phyloP scores from a whole-genome alignment of 2,329 filamentous ascomycete genomes.

The Mollisia scopiformis region DNA sequence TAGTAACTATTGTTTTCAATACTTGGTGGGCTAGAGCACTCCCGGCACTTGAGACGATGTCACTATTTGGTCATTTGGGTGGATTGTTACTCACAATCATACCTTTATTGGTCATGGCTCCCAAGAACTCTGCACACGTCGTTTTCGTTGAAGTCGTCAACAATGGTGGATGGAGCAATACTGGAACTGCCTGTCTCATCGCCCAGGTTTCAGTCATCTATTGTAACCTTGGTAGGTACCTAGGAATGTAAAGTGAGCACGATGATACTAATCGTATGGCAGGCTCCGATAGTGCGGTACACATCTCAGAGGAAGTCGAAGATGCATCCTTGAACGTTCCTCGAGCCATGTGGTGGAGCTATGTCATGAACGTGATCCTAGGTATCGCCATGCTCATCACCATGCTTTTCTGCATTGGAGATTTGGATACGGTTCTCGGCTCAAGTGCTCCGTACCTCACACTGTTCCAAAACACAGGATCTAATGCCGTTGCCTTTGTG shows the following conservation, averaged over 20 bases:
- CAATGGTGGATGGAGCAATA: constrained; percentile 38
- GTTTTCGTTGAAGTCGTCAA: constrained; percentile 39
- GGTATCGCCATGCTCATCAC: constrained; percentile 44
- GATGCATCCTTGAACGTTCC: constrained; percentile 51
- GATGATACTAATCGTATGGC: background rate
- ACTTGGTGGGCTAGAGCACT: constrained; percentile 44
- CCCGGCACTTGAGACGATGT: constrained; percentile 46
- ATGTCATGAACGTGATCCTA: constrained; percentile 49
- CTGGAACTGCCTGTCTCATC: constrained; percentile 40
- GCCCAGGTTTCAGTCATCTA: constrained; percentile 37
- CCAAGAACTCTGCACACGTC: constrained; percentile 28
- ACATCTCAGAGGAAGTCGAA: constrained; percentile 53
- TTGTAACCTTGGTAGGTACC: constrained; percentile 32
- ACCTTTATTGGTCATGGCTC: constrained; percentile 39
- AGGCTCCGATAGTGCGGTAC: constrained; percentile 33
- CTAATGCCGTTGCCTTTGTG: constrained; percentile 45
- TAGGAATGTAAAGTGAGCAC: background rate
- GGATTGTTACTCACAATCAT: constrained; percentile 48
- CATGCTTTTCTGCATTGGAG: constrained; percentile 40
- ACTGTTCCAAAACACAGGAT: constrained; percentile 49
- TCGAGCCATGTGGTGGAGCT: constrained; percentile 48
- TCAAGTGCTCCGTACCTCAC: constrained; percentile 40
- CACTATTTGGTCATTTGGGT: constrained; percentile 47
- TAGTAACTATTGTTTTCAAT: constrained; percentile 47
- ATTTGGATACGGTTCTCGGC: constrained; percentile 44